Percentiles rank a stretch among this genome's conserved stretches.
phyloP scores from a whole-genome alignment of 495 filamentous ascomycete genomes.

The Daldinia loculata region DNA sequence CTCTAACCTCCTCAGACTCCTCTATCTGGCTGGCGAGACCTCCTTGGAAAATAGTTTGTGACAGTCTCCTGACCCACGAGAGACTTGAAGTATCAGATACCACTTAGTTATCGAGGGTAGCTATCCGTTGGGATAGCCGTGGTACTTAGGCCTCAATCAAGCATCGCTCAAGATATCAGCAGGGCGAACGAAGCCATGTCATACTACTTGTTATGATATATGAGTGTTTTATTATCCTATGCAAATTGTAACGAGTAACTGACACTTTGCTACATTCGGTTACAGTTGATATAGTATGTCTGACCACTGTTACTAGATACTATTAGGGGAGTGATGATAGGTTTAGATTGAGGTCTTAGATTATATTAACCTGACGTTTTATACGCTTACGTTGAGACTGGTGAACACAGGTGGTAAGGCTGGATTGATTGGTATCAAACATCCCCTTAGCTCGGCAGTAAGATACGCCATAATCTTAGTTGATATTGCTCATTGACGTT shows the following conservation, averaged over 20 bases:
- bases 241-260: not conserved
- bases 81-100: too few species aligned
- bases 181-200: too few species aligned
- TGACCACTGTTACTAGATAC: not conserved
- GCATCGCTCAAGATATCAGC: too few species aligned
- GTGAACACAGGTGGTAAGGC: not conserved
- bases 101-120: too few species aligned
- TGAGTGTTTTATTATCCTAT: not conserved
- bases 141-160: too few species aligned
- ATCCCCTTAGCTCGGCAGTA: not conserved
- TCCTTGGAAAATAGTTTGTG: too few species aligned
- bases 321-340: conserved; percentile 7
- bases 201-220: not conserved
- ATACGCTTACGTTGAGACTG: not conserved
- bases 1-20: too few species aligned
- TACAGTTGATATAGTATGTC: too few species aligned
- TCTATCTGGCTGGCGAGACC: too few species aligned
- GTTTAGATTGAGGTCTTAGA: conserved; percentile 4
- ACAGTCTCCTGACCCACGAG: too few species aligned
- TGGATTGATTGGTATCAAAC: not conserved
- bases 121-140: too few species aligned
- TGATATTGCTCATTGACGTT: not conserved
- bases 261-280: too few species aligned
- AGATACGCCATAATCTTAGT: not conserved
- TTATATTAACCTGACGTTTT: not conserved